Evolutionary conservation across 2,329 filamentous ascomycete species (phyloP), one percentile per base, ranked within the genome.

Genomic region (Neophaeococcomyces mojaviensis): DNA sequence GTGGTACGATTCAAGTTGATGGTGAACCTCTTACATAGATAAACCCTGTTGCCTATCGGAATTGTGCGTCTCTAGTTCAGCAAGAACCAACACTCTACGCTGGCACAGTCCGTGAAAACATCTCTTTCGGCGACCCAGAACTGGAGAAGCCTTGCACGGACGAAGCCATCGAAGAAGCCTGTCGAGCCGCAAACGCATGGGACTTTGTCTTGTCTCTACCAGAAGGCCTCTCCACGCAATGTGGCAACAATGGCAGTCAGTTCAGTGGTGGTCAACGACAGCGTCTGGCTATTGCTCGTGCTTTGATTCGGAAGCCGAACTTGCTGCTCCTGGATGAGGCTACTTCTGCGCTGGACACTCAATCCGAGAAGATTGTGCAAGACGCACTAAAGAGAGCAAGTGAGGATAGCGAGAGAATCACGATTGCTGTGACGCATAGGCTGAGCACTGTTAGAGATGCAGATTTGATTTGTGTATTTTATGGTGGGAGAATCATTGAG

Each of bases 281-380:
- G 61, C 75, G 88, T 1, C 64, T 96, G 2, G 82, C 81, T 16
- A 88, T 96, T 49, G 88, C 89, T 0, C 73, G 89, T 1, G 88
- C 88, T 0, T 69, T 96, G 0, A 74, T 85, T 0, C 75, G 87
- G 0, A 69, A 73, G 12, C 88, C 88, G 0, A 73, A 76, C 33
- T 69, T 96, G 2, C 67, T 96, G 13, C 75, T 96, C 2, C 68
- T 96, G 2, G 90, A 97, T 57, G 89, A 96, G 66, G 86, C 88
- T 1, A 96, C 89, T 0, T 86, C 81, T 20, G 83, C 84, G 0
- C 70, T 97, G 0, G 89, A 96, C 58, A n/a, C n/a, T n/a, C n/a
- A n/a, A n/a, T n/a, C n/a, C n/a, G n/a, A n/a, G n/a, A n/a, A n/a
- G n/a, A n/a, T n/a, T n/a, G n/a, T n/a, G n/a, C n/a, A n/a, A n/a